These are phyloP conservation scores for Salix caprea DNA, from an alignment of 345 rosid species.

Conservation along the genomic window DNA sequence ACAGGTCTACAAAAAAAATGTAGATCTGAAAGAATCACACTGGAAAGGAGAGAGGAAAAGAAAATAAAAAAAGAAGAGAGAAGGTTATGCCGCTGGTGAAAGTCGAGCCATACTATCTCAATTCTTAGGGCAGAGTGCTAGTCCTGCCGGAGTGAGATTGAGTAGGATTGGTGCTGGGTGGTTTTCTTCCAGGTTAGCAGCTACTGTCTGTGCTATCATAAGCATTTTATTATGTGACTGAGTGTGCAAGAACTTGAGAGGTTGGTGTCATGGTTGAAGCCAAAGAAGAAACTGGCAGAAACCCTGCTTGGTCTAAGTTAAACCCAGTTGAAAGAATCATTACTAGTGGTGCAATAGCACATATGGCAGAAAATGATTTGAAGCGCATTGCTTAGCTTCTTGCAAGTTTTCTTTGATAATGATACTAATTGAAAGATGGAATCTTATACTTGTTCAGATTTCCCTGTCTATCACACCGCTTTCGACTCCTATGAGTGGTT, in stretches of 20 bases:
- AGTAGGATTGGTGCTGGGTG: slow-evolving; percentile 2
- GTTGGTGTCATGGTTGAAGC: neutral
- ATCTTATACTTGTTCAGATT: slow-evolving; percentile 42
- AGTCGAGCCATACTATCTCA: neutral
- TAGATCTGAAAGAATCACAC: neutral
- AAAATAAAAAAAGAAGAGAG: neutral
- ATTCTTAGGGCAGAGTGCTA: neutral
- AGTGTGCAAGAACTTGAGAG: neutral
- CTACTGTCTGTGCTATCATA: neutral
- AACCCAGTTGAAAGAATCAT: neutral
- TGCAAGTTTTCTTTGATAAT: neutral
- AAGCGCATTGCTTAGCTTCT: neutral
- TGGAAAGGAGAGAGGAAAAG: neutral
- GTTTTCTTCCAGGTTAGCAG: slow-evolving; percentile 6
- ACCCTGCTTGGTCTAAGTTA: neutral
- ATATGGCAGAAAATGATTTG: neutral
- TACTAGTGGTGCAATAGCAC: neutral
- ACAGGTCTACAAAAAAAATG: neutral
- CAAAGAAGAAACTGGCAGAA: neutral
- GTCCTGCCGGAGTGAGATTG: neutral
- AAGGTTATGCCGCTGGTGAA: neutral
- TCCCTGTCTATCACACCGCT: slow-evolving; percentile 91
- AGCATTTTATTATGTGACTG: neutral
- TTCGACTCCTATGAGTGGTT: slow-evolving; percentile 87
- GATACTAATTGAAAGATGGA: neutral